Evolutionary conservation across 2,329 filamentous ascomycete genomes (phyloP).

Genomic region (Epichloe sibirici): DNA sequence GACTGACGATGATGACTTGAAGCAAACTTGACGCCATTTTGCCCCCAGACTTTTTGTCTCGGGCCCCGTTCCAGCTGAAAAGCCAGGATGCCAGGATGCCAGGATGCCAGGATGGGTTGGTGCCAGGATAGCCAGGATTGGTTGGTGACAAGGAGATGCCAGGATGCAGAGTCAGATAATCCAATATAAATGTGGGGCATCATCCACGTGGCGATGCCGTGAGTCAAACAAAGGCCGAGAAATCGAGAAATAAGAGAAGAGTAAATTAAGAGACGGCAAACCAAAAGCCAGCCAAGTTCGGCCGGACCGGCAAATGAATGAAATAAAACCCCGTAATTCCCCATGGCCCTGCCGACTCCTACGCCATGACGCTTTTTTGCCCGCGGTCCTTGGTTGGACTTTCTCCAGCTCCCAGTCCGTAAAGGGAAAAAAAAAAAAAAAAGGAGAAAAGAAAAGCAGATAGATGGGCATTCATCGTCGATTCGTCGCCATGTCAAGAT

Average conservation of each 20-base stretch:
- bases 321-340: slow-evolving; percentile 6
- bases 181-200: slow-evolving; percentile 7
- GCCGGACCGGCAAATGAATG: neutral
- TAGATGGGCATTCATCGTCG: neutral
- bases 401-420: neutral
- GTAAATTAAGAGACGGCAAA: neutral
- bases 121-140: too few relatives aligned
- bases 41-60: neutral
- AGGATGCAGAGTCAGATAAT: neutral
- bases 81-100: too few relatives aligned
- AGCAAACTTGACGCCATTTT: neutral
- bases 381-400: neutral
- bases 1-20: too few relatives aligned
- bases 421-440: too few relatives aligned
- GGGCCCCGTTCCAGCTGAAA: slow-evolving; percentile 1
- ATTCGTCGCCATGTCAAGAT: slow-evolving; percentile 2
- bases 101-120: too few relatives aligned
- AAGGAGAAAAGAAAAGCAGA: neutral
- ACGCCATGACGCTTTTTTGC: neutral
- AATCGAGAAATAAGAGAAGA: neutral
- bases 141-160: neutral
- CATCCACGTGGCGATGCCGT: slow-evolving; percentile 2
- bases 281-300: neutral
- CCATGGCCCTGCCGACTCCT: neutral
- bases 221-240: neutral